phyloP scores from a whole-genome alignment of 257 asterid genomes.

The Echium plantagineum region DNA sequence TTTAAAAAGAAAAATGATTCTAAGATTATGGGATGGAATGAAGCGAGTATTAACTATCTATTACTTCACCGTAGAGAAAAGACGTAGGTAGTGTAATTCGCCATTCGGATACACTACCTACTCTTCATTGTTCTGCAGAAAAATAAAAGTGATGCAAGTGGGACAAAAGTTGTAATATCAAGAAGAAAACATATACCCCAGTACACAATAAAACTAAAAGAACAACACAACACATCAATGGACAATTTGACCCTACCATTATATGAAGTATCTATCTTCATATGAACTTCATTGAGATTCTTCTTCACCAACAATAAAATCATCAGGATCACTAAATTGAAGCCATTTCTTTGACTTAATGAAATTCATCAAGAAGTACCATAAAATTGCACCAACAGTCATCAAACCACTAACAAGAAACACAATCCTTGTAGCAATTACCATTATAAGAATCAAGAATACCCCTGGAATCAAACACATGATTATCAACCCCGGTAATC shows the following conservation, averaged over 20 bases:
- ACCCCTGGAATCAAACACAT: constrained; percentile 55
- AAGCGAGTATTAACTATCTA: too few species aligned
- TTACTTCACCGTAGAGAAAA: too few species aligned
- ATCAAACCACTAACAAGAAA: constrained; percentile 37
- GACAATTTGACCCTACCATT: background rate
- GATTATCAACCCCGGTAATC: constrained; percentile 26
- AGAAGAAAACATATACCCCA: too few species aligned
- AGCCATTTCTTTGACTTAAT: constrained; percentile 36
- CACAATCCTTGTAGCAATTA: constrained; percentile 40
- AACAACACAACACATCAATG: background rate
- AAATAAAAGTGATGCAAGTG: too few species aligned
- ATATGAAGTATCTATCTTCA: background rate
- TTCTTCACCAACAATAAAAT: constrained; percentile 2
- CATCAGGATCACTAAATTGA: constrained; percentile 12
- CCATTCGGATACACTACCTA: too few species aligned
- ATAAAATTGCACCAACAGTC: constrained; percentile 35
- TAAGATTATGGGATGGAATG: too few species aligned
- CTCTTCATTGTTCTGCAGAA: too few species aligned
- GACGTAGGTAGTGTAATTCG: too few species aligned
- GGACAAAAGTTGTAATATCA: too few species aligned
- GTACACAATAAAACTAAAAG: background rate
- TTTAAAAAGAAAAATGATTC: too few species aligned
- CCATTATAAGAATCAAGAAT: constrained; percentile 45
- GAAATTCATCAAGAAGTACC: constrained; percentile 44
- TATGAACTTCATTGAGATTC: background rate